Evolutionary conservation across 331 rosid genomes (phyloP), one percentile per base, ranked within the genome.

Genomic region (Malus hybrid): DNA sequence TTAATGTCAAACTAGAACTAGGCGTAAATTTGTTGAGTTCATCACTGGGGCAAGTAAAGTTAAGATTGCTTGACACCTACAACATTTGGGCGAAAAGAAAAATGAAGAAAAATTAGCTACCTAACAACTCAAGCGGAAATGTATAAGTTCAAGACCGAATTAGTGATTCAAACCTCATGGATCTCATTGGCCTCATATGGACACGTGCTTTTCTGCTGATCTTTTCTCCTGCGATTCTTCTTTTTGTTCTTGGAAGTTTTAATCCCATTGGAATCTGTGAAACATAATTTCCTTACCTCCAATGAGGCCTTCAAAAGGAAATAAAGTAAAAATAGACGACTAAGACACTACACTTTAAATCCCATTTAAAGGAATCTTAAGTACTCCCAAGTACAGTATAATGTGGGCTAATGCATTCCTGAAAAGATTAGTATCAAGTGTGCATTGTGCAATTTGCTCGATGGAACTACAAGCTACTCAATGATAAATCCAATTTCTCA

Each of bases 191-290:
- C 81, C 76, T 74, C 83, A 77, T 69, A 56, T 67, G 72, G 69
- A 24, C 59, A 71, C 56, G 84, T 79, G 85, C 78, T 90, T 85
- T 88, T 89, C 73, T 70, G 77, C 28, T 86, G 89, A 68, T 89
- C 90, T 77, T 86, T 93, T 85, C 89, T 85, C 73, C 92, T 86
- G 69, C 96, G 88, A 70, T 88, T 89, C 85, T 90, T 90, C 88
- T 90, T 93, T 83, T 88, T 93, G 75, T 76, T 88, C 84, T 88
- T 93, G 80, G 88, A 81, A 57, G 85, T 60, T 81, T 87, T 83
- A 55, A 79, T 78, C 27, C 81, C 94, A 72, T 87, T 88, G 61
- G 89, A 75, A 78, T 88, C 97, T 93, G 93, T 72, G 79, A 73
- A 79, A 72, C 72, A 79, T 52, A 84, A n/a, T 72, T 60, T 65